Evolutionary conservation across 768 basidiomycete species (phyloP).

Genomic region (Suillus brevipes): DNA sequence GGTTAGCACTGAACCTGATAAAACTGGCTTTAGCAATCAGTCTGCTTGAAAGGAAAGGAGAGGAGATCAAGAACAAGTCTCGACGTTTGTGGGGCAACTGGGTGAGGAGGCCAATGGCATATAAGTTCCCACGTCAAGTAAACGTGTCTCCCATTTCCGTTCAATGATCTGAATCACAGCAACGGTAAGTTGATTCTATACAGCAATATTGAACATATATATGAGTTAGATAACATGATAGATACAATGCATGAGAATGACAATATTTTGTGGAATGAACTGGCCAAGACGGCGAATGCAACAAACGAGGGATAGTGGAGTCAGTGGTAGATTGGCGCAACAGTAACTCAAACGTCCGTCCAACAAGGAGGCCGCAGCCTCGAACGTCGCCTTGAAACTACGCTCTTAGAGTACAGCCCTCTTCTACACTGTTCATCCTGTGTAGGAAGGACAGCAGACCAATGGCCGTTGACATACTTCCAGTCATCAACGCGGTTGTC

Average conservation of each 20-base stretch:
- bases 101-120: not conserved
- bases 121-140: slow-evolving; percentile 1
- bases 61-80: not conserved
- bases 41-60: not conserved
- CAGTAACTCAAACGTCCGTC: slow-evolving; percentile 2
- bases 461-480: slow-evolving; percentile 54
- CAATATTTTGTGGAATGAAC: not conserved
- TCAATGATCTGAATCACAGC: not conserved
- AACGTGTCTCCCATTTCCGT: slow-evolving; percentile 3
- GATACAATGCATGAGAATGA: slow-evolving; percentile 1
- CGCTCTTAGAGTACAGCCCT: slow-evolving; percentile 43
- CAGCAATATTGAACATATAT: not conserved
- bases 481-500: slow-evolving; percentile 40
- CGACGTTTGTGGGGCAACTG: not conserved
- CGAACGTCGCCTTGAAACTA: slow-evolving; percentile 8
- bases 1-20: not conserved
- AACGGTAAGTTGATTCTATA: no score
- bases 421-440: slow-evolving; percentile 46
- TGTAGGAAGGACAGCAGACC: slow-evolving; percentile 49
- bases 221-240: slow-evolving; percentile 5
- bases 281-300: not conserved
- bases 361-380: slow-evolving; percentile 3
- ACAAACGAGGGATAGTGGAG: not conserved
- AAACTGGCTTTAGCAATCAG: slow-evolving; percentile 1
- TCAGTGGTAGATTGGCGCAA: not conserved